Evolutionary conservation across 257 asterid species (phyloP), one percentile per base, ranked within the genome.

Genomic region (Salvia miltiorrhiza): DNA sequence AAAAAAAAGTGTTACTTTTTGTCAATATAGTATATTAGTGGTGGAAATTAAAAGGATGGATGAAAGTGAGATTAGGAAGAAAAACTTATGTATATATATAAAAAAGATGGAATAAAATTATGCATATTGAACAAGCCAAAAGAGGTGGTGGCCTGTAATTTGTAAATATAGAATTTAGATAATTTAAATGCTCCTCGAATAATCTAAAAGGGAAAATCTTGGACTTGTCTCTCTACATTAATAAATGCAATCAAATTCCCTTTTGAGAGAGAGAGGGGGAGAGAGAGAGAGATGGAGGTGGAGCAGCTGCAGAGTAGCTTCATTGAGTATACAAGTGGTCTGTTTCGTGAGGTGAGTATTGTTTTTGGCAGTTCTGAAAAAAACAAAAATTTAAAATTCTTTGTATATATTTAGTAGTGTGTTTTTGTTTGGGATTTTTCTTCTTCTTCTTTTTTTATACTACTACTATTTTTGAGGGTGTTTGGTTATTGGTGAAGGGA

Each of bases 221-320:
- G 59, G 37, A 33, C 35, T 24, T 60, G 35, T 48, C 11, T n/a
- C 23, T 49, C 70, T 37, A 56, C 37, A 45, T 45, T 66, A 20
- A 65, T 66, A 20, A 65, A 35, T 65, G 61, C 69, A 24, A 37
- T 44, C 5, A 69, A 67, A 67, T 12, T 73, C 39, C 50, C 59
- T 63, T 50, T 14, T 41, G 16, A 13, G 7, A 12, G 50, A 35
- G 43, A 47, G 57, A 43, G 53, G 33, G 24, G n/a, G n/a, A n/a
- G n/a, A n/a, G n/a, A n/a, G 8, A 23, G 65, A 64, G 72, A 6
- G 48, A 90, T 87, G 96, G 95, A 84, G 65, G 82, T 83, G 69
- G 78, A 47, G 49, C 88, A 80, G 75, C 66, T 88, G 92, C 96
- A 90, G 81, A 83, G 87, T 55, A 86, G 77, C 48, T 88, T 83